Evolutionary conservation across 164 flowering plant genomes (phyloP).

Genomic region (Liquidambar formosana): DNA sequence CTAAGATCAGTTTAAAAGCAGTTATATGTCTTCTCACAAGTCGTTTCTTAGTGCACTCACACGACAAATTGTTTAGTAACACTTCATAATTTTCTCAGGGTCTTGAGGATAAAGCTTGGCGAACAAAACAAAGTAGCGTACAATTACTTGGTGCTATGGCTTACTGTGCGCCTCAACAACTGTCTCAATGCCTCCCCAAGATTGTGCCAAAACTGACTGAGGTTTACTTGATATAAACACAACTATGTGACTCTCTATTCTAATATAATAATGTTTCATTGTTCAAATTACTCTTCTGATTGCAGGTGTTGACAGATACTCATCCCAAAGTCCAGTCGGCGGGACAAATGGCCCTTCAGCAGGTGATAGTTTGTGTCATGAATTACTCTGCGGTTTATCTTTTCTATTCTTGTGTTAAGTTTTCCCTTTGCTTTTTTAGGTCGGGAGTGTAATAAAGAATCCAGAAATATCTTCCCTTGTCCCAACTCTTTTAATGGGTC

Average conservation of each 20-base stretch:
- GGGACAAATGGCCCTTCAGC: conserved; percentile 94
- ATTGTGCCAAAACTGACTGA: conserved; percentile 97
- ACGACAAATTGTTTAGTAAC: neutral
- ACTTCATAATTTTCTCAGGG: conserved; percentile 48
- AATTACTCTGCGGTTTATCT: neutral
- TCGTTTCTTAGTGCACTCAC: neutral
- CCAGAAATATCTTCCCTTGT: conserved; percentile 95
- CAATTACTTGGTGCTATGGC: conserved; percentile 99
- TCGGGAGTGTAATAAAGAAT: conserved; percentile 96
- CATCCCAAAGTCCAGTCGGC: conserved; percentile 99
- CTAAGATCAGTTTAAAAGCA: too few species aligned
- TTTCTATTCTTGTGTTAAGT: neutral
- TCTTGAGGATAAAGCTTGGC: conserved; percentile 98
- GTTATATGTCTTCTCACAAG: too few species aligned
- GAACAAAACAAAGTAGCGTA: conserved; percentile 99
- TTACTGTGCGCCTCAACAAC: conserved; percentile 95
- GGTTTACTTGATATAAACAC: conserved; percentile 37
- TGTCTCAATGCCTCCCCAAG: conserved; percentile 95
- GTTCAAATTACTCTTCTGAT: conserved; percentile 1
- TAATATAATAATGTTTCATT: neutral
- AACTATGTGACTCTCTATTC: neutral
- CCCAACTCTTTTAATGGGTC: conserved; percentile 86
- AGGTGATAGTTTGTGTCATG: conserved; percentile 41
- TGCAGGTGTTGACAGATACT: conserved; percentile 93
- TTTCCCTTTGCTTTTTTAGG: conserved; percentile 41